phyloP scores from a whole-genome alignment of 2,329 filamentous ascomycete genomes.

The Nemania abortiva region DNA sequence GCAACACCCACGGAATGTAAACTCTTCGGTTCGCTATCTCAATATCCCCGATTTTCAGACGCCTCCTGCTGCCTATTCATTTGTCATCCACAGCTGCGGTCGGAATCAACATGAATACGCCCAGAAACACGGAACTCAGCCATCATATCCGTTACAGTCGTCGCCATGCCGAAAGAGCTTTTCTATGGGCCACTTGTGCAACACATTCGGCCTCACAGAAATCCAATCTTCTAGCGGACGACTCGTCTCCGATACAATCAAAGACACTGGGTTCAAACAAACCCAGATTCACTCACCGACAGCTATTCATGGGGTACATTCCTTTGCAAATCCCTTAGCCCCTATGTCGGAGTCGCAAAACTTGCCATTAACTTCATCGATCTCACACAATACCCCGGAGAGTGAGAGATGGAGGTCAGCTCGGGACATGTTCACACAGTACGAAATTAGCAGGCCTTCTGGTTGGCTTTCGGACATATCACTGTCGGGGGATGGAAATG shows the following conservation, averaged over 20 bases:
- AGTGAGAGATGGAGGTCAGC: constrained; percentile 57
- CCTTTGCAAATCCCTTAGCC: constrained; percentile 23
- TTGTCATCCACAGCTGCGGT: constrained; percentile 42
- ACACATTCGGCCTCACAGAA: constrained; percentile 37
- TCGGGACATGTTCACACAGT: constrained; percentile 61
- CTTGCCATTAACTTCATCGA: constrained; percentile 35
- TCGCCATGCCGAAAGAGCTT: constrained; percentile 37
- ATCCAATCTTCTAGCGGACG: constrained; percentile 23
- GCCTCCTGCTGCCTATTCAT: constrained; percentile 48
- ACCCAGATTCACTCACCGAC: not conserved
- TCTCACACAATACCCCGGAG: constrained; percentile 49
- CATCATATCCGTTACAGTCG: not conserved
- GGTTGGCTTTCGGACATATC: constrained; percentile 60
- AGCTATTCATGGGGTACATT: not conserved
- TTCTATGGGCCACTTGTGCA: constrained; percentile 37
- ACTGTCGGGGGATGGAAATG: constrained; percentile 52
- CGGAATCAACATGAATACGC: constrained; percentile 44
- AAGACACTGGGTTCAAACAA: constrained; percentile 4
- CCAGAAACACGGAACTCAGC: not conserved
- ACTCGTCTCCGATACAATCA: constrained; percentile 2
- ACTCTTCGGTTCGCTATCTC: constrained; percentile 34
- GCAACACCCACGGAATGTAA: constrained; percentile 40
- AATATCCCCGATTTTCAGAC: constrained; percentile 45
- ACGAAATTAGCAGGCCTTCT: constrained; percentile 59
- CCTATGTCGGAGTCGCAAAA: constrained; percentile 19